Evolutionary conservation across 257 asterid genomes (phyloP).

Genomic region (Ocimum tenuiflorum): DNA sequence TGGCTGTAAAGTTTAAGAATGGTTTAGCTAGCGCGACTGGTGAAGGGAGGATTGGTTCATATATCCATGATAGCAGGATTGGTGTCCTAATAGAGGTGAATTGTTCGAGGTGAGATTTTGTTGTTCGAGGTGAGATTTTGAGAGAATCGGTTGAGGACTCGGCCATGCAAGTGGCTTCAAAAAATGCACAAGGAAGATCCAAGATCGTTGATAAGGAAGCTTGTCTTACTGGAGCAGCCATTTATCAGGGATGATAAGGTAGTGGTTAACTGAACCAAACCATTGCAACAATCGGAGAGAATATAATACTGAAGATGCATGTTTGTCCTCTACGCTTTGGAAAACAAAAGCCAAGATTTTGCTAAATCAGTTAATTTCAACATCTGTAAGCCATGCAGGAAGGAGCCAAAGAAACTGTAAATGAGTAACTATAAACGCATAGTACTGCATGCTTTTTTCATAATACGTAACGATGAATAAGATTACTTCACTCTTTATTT

Average conservation of each 20-base stretch:
- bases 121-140: slow-evolving; percentile 90
- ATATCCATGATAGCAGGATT: slow-evolving; percentile 86
- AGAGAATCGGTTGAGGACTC: slow-evolving; percentile 76
- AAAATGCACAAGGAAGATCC: slow-evolving; percentile 96
- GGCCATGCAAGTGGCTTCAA: slow-evolving; percentile 98
- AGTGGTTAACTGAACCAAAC: slow-evolving; percentile 85
- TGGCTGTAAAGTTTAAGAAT: no score
- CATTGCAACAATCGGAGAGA: slow-evolving; percentile 85
- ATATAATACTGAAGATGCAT: slow-evolving; percentile 80
- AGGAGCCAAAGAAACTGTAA: slow-evolving; percentile 44
- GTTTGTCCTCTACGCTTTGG: slow-evolving; percentile 76
- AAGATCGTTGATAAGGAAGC: slow-evolving; percentile 86
- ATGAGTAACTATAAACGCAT: slow-evolving; percentile 43
- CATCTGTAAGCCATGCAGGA: slow-evolving; percentile 41
- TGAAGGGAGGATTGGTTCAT: slow-evolving; percentile 92
- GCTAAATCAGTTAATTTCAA: slow-evolving; percentile 55
- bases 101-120: slow-evolving; percentile 96
- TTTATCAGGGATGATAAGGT: slow-evolving; percentile 85
- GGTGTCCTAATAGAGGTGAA: slow-evolving; percentile 89
- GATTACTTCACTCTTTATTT: background rate
- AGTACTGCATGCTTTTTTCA: slow-evolving; percentile 5
- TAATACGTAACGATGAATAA: background rate
- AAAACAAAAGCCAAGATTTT: slow-evolving; percentile 87
- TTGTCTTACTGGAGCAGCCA: slow-evolving; percentile 83
- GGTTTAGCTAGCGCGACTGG: slow-evolving; percentile 92